Evolutionary conservation across 1,284 basidiomycete genomes (phyloP), one percentile per base, ranked within the genome.

Genomic region (Cryptococcus depauperatus): DNA sequence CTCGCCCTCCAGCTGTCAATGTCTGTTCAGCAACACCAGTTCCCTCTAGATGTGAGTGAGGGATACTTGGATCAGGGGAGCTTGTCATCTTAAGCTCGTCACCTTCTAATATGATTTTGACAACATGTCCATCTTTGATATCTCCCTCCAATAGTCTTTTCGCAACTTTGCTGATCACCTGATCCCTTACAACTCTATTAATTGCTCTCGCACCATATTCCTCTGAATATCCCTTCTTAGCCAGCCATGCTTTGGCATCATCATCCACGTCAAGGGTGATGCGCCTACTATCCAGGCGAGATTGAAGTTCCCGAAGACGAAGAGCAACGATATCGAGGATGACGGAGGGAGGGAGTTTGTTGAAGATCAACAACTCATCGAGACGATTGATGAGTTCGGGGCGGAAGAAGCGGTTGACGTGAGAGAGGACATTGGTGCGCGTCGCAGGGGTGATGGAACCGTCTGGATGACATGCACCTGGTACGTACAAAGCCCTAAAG

Each of bases 361-460:
- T 91, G 75, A 95, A 93, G 13, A 92, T 84, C 21, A 85, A 74
- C 65, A 85, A 83, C 10, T 86, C 82, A 66, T 93, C 89, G 43
- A 93, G 77, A 10, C 89, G 82, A 66, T 93, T 92, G 47, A 91
- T 76, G 1, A 96, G 76, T 68, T 96, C 91, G 0, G 91, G 91
- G 14, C 88, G 82, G 76, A 92, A 93, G 68, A 82, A 81, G 49
- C 80, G 79, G 4, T 79, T 73, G 0, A 87, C 85, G 26, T 83
- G 77, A 47, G 79, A 77, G 19, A 92, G 72, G n/a, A 96, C 87
- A 50, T 80, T 76, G 4, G 76, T 64, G 43, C 77, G 78, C 11
- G 87, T 82, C 40, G 75, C 71, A 1, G 74, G 62, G 0, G 80
- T 84, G 16, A 93, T 78, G 2, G 78, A 65, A 1, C 89, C 90